Conservation (phyloP, 176 grass and related monocot genomes). For the Puya raimondii region DNA sequence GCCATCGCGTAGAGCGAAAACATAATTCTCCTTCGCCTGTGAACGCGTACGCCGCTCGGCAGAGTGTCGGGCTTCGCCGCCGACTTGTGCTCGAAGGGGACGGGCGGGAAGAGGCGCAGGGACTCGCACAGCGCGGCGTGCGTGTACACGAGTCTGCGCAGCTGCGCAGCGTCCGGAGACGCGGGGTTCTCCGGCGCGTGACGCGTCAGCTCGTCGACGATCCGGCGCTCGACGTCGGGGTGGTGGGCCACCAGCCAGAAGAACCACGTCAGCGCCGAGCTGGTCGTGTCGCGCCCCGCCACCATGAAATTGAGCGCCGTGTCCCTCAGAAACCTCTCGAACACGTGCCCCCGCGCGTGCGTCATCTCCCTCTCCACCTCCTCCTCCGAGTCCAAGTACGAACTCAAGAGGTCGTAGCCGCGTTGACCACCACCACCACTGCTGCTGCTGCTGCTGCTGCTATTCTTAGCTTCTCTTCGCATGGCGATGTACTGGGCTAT, state of each 20-base stretch:
- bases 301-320: slow-evolving; percentile 11
- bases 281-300: slow-evolving; percentile 15
- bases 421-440: not conserved
- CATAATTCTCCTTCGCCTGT: slow-evolving; percentile 20
- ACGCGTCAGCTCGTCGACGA: not conserved
- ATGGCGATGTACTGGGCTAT: not conserved
- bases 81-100: slow-evolving; percentile 31
- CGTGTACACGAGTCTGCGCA: slow-evolving; percentile 14
- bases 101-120: slow-evolving; percentile 27
- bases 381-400: not conserved
- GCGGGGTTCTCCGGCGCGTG: not conserved
- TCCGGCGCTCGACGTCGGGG: not conserved
- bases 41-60: slow-evolving; percentile 29
- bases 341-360: not conserved
- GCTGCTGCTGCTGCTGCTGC: too few species aligned
- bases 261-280: slow-evolving; percentile 15
- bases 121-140: slow-evolving; percentile 39
- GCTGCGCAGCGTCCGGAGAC: not conserved
- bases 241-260: slow-evolving; percentile 1
- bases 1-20: slow-evolving; percentile 33
- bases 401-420: not conserved
- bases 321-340: slow-evolving; percentile 6
- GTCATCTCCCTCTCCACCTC: not conserved
- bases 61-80: slow-evolving; percentile 24
- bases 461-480: not conserved